Evolutionary conservation across 768 basidiomycete genomes (phyloP).

Genomic region (Boletellus emodensis): DNA sequence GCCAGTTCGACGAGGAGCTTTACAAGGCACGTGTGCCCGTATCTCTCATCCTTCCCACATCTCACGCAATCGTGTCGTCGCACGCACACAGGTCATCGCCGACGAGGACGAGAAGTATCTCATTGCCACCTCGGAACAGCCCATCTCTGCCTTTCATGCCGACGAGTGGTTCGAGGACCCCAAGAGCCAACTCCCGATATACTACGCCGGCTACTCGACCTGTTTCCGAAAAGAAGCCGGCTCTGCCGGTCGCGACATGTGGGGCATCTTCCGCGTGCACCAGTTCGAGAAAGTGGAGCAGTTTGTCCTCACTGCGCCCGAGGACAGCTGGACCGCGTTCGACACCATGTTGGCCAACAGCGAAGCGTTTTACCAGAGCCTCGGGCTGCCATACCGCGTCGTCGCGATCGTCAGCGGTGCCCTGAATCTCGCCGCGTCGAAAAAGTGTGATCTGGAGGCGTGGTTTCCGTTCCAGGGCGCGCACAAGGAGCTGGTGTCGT

Average conservation of each 20-base stretch:
- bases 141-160: conserved; percentile 91
- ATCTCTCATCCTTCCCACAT: neutral
- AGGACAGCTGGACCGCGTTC: conserved; percentile 92
- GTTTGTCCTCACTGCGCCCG: conserved; percentile 92
- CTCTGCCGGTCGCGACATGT: conserved; percentile 95
- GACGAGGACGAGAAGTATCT: conserved; percentile 96
- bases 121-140: conserved; percentile 98
- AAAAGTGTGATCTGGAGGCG: conserved; percentile 97
- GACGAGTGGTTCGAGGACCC: conserved; percentile 98
- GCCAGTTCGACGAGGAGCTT: conserved; percentile 97
- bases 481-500: conserved; percentile 97
- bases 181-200: conserved; percentile 85
- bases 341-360: conserved; percentile 86
- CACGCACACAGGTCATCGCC: conserved; percentile 61
- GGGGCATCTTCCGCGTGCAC: conserved; percentile 99
- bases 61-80: too few species aligned
- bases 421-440: conserved; percentile 92
- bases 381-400: conserved; percentile 87
- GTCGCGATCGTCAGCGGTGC: conserved; percentile 96
- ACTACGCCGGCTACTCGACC: conserved; percentile 86
- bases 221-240: conserved; percentile 99
- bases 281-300: conserved; percentile 99
- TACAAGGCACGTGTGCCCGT: conserved; percentile 70
- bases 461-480: conserved; percentile 98
- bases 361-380: conserved; percentile 95